Evolutionary conservation across 352 stramenopile species (phyloP), one percentile per base, ranked within the genome.

Genomic region (Phytophthora melonis): DNA sequence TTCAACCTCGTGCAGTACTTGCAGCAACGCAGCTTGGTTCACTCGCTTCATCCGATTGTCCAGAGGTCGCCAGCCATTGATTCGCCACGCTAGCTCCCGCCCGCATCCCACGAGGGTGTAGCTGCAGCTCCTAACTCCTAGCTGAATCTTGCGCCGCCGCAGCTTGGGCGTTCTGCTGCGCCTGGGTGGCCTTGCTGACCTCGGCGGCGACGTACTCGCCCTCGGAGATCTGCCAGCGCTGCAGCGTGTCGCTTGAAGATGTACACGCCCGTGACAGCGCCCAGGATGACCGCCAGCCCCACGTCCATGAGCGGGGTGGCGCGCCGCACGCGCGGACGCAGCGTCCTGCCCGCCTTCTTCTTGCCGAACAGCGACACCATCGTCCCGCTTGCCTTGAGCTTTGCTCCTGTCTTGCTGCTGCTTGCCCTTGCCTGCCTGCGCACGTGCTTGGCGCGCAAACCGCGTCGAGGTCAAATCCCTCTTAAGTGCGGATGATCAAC

Each of bases 181-280:
- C 57, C 19, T 68, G 59, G 5, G 49, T 68, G 8, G 58, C 60
- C 56, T 80, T 80, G 43, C 43, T 68, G 19, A 69, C 47, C 43
- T 74, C 64, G 9, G 63, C 57, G 27, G 74, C 60, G 41, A 71
- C 59, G 57, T 71, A 77, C 32, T 80, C 69, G 52, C 66, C 66
- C 65, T 82, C 74, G 18, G 77, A 73, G 27, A 84, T 66, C 56
- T 86, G 81, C 77, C 77, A 90, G 54, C 77, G 65, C 60, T 80
- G 75, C 65, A 92, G 76, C 53, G 83, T 87, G 75, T 92, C 85
- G 56, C n/a, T 90, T 88, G 77, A 92, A 92, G 65, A 92, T 92
- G 69, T 92, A 92, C n/a, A 90, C 82, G 21, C 83, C 83, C 13
- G 83, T 91, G 25, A 87, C 72, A 41, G 72, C 82, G 23, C 85